Base-by-base conservation (phyloP, 495 filamentous ascomycete species). In the Ramalina intermedia region DNA sequence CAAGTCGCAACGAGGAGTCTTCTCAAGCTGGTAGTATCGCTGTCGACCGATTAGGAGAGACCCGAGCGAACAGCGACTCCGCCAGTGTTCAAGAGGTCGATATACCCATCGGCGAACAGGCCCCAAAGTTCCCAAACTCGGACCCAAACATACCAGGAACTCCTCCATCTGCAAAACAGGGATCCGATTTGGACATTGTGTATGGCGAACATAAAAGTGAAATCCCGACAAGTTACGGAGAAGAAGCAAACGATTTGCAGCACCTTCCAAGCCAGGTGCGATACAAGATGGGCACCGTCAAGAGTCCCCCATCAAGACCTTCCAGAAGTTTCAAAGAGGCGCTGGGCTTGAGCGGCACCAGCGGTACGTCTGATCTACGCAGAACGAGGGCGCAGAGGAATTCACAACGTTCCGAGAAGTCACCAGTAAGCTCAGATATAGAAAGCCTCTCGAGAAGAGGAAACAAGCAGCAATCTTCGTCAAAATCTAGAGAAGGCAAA, bases 41-140 rank as follows among this genome's bases (percentile, higher is more conserved):
- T 36, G 26, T 17, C n/a, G n/a, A 47, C 44, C 44, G 18, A 8
- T 16, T 47, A 3, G 6, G 8, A 27, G 29, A 17, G 14, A 17
- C 23, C 8, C 4, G 16, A 16, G 1, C 16, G 26, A 6, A 1
- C 5, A 61, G 61, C 1, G 58, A 60, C 17, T 68, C 65, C 44
- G 67, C 74, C 6, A 76, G 71, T 53, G 70, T 77, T 4, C 72
- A 64, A 37, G 74, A 74, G 33, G 61, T 76, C 40, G 79, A 85
- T 43, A 69, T 85, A 29, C 86, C 86, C 7, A 80, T 90, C 51
- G 85, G 86, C n/a, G 86, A 88, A 61, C 74, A 68, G 51, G 67
- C 71, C 8, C 62, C 52, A 26, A 12, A 41, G 2, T 50, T 49
- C 12, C 63, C 68, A 8, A 66, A 59, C 64, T 44, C 48, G 49